phyloP scores from a whole-genome alignment of 129 eudicot species.

The Gnaphalium uliginosum region DNA sequence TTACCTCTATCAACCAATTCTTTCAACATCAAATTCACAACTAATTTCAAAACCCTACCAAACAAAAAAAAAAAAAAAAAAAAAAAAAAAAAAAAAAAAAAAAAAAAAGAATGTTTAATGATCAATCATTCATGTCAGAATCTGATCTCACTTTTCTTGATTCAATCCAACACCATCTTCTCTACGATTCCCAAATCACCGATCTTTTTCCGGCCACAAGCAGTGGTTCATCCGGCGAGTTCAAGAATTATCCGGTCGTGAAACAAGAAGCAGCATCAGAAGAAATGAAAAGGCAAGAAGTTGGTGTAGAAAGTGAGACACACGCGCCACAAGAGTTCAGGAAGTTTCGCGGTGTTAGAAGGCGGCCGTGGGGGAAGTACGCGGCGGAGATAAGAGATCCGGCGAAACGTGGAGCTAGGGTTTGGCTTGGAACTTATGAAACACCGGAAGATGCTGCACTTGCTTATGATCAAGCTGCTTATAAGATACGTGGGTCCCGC shows the following conservation, averaged over 20 bases:
- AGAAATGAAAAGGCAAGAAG: conserved; percentile 5
- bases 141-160: conserved; percentile 46
- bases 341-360: conserved; percentile 47
- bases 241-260: conserved; percentile 6
- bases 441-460: conserved; percentile 54
- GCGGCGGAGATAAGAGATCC: conserved; percentile 59
- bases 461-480: conserved; percentile 55
- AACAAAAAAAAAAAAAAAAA: too few relatives aligned
- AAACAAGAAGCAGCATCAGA: conserved; percentile 11
- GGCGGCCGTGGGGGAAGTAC: conserved; percentile 58
- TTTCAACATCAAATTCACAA: conserved; percentile 23
- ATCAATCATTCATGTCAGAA: conserved; percentile 31
- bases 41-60: background rate
- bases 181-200: conserved; percentile 32
- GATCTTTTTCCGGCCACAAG: conserved; percentile 28
- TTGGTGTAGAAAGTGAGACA: background rate
- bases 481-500: conserved; percentile 41
- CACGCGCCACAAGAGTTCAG: conserved; percentile 33
- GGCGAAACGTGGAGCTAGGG: conserved; percentile 38
- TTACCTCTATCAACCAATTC: background rate
- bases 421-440: conserved; percentile 56
- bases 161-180: conserved; percentile 37
- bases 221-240: background rate
- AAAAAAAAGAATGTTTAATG: conserved; percentile 20
- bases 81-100: too few relatives aligned